Evolutionary conservation across 2,329 filamentous ascomycete genomes (phyloP), one percentile per base, ranked within the genome.

Genomic region (Pyrenochaeta sp.): DNA sequence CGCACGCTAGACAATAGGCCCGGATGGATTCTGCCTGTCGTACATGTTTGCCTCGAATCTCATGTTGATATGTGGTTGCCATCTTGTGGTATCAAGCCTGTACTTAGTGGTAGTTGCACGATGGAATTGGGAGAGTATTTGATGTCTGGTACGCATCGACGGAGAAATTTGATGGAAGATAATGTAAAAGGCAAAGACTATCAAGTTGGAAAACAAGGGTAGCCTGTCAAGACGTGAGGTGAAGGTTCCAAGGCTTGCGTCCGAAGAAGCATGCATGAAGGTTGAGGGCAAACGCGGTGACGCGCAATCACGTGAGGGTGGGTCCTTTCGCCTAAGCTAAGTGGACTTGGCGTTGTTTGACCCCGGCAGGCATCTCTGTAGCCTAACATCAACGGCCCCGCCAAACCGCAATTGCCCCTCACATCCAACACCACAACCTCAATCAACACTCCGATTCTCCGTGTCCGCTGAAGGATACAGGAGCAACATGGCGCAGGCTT

Each of bases 401-500:
- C 27, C n/a, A 17, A 17, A 30, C 19, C 27, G 13, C 14, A 18
- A 9, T 17, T 30, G 11, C 27, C 27, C 19, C n/a, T 17, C 8
- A 18, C 13, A 11, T 30, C n/a, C 27, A 17, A 18, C 13, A 11
- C 7, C 14, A 30, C 14, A 14, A 13, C 14, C 13, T n/a, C n/a
- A n/a, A n/a, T n/a, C n/a, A n/a, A n/a, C n/a, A n/a, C n/a, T n/a
- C n/a, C n/a, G n/a, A n/a, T n/a, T n/a, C n/a, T n/a, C n/a, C n/a
- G n/a, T n/a, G n/a, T 27, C 24, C 14, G 24, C 24, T 27, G 11
- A 27, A n/a, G 24, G 11, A 27, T 10, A 4, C 24, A 18, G 3
- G 21, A 10, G 46, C 48, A 68, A 37, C 13, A 75, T 75, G 73
- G 68, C 65, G 28, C 62, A 57, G 15, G 48, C 54, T n/a, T 47